Percentiles rank a stretch among this genome's conserved stretches.
Conservation (phyloP, 371 early-diverging fungal species). For the Rhizomucor pusillus region DNA sequence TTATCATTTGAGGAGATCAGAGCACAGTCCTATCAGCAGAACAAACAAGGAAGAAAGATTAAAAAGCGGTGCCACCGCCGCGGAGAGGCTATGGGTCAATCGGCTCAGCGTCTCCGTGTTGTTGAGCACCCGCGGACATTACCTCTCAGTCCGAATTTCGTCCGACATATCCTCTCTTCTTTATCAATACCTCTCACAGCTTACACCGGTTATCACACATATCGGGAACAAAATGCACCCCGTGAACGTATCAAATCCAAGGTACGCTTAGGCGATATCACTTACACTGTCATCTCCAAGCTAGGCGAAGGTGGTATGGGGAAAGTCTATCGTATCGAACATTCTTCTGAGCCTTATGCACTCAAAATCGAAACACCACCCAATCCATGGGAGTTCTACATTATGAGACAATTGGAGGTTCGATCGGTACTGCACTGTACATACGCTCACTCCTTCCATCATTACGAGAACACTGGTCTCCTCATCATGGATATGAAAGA, state of each 20-base stretch:
- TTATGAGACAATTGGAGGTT: conserved; percentile 23
- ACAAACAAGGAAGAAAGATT: too few species aligned
- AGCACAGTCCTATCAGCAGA: conserved; percentile 2
- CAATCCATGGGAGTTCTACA: conserved; percentile 46
- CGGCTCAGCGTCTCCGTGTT: too few species aligned
- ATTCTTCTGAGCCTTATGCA: conserved; percentile 8
- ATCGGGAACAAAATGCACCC: background rate
- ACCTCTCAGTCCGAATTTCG: background rate
- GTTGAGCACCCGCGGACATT: background rate
- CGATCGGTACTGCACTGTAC: background rate
- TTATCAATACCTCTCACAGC: background rate
- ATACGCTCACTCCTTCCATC: conserved; percentile 1
- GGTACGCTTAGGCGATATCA: background rate
- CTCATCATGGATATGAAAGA: conserved; percentile 24
- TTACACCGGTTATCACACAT: background rate
- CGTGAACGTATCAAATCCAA: background rate
- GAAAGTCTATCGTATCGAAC: conserved; percentile 25
- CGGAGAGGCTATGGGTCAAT: too few species aligned
- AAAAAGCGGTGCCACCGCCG: too few species aligned
- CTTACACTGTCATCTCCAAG: background rate
- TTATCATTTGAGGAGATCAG: conserved; percentile 30
- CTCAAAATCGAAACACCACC: conserved; percentile 38
- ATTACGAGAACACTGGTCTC: conserved; percentile 28
- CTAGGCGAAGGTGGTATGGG: conserved; percentile 47
- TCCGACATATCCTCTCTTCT: background rate